phyloP scores from a whole-genome alignment of 108 stramenopile genomes.

The Nannochloropsis granulata region DNA sequence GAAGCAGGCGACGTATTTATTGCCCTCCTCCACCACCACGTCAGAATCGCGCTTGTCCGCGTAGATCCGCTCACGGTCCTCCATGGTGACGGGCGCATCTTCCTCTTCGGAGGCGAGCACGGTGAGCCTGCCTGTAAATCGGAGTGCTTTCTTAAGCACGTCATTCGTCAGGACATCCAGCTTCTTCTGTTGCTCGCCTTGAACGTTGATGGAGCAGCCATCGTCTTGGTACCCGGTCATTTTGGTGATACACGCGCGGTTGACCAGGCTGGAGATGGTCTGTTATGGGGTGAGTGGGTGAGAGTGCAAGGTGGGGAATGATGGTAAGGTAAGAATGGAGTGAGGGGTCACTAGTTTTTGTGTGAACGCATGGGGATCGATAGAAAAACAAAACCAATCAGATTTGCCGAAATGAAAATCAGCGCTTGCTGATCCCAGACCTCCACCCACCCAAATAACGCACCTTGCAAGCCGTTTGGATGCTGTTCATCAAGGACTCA shows the following conservation, averaged over 20 bases:
- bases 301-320: conserved; percentile 11
- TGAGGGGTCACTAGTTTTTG: background rate
- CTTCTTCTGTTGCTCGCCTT: conserved; percentile 67
- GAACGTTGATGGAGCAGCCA: conserved; percentile 58
- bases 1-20: conserved; percentile 56
- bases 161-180: conserved; percentile 44
- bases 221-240: conserved; percentile 43
- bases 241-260: conserved; percentile 39
- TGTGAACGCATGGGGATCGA: too few species aligned
- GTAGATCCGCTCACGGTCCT: conserved; percentile 1
- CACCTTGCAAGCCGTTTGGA: conserved; percentile 63
- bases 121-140: conserved; percentile 42
- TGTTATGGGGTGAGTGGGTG: conserved; percentile 30
- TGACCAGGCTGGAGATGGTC: conserved; percentile 38
- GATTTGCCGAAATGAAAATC: background rate
- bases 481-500: conserved; percentile 52
- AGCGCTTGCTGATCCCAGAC: background rate
- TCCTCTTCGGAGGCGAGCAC: conserved; percentile 49
- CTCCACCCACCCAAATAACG: background rate
- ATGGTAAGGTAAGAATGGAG: conserved; percentile 32
- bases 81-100: conserved; percentile 45
- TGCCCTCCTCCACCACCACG: conserved; percentile 16
- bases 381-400: too few species aligned
- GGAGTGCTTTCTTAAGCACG: conserved; percentile 38
- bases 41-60: background rate